Percentiles rank a stretch among this genome's conserved stretches.
These are phyloP conservation scores for Fallopia convolvulus DNA, from an alignment of 148 eudicot species.

Conservation along the genomic window DNA sequence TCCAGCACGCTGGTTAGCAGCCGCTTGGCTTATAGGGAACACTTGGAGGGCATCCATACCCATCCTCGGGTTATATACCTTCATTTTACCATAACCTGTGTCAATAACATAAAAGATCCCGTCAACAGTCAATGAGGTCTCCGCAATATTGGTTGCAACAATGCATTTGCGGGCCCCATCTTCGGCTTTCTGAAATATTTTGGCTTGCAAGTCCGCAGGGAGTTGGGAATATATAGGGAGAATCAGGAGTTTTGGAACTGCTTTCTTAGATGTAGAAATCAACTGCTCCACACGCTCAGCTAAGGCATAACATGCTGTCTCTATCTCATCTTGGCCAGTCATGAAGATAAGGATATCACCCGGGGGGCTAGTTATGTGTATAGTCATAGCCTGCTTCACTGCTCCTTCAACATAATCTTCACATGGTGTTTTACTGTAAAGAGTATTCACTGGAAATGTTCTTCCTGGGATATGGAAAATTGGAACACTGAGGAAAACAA, in stretches of 20 bases:
- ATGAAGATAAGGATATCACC: conserved; percentile 94
- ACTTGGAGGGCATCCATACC: conserved; percentile 99
- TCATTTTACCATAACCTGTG: conserved; percentile 93
- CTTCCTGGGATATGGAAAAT: conserved; percentile 91
- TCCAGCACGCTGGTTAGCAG: conserved; percentile 96
- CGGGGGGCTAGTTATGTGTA: conserved; percentile 73
- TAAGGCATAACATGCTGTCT: conserved; percentile 84
- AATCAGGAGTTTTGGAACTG: conserved; percentile 69
- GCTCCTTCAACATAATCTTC: conserved; percentile 98
- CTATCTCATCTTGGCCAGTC: conserved; percentile 99
- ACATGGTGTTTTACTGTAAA: conserved; percentile 87
- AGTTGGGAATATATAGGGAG: conserved; percentile 96
- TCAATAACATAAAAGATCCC: conserved; percentile 91
- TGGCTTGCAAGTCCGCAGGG: conserved; percentile 96
- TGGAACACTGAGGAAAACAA: conserved; percentile 58
- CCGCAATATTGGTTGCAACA: conserved; percentile 96
- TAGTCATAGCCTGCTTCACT: conserved; percentile 91
- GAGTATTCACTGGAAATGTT: conserved; percentile 76
- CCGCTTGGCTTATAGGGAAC: conserved; percentile 91
- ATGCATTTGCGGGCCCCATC: conserved; percentile 96
- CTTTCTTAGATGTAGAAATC: conserved; percentile 49
- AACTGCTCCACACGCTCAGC: conserved; percentile 94
- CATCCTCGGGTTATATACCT: conserved; percentile 95
- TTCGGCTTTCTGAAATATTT: conserved; percentile 90
- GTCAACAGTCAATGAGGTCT: conserved; percentile 89